Percentiles rank a stretch among this genome's conserved stretches.
Conservation (phyloP, 2,329 filamentous ascomycete species). For the Lojkania enalia region DNA sequence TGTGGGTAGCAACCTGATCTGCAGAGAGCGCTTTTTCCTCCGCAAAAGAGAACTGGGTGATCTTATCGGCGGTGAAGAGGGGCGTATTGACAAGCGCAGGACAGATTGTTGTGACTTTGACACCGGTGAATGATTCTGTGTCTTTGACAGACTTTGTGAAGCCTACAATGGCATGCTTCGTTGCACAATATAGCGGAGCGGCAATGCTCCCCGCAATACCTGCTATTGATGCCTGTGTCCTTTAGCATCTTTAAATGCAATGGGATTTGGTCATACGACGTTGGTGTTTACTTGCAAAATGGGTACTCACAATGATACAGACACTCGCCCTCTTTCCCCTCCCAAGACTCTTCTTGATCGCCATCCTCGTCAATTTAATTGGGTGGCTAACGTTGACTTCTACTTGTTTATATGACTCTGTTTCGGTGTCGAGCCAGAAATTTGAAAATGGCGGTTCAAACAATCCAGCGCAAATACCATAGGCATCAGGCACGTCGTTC, state of each 20-base stretch:
- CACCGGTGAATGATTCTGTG: conserved; percentile 31
- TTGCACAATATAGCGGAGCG: conserved; percentile 35
- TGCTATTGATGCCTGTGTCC: conserved; percentile 26
- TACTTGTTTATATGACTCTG: conserved; percentile 31
- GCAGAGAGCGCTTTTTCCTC: conserved; percentile 19
- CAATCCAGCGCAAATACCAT: conserved; percentile 36
- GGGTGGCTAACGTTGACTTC: conserved; percentile 37
- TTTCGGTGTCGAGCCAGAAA: conserved; percentile 37
- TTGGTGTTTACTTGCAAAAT: too few relatives aligned
- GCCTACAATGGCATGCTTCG: conserved; percentile 37
- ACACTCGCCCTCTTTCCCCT: conserved; percentile 33
- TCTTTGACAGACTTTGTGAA: conserved; percentile 34
- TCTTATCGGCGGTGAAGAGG: conserved; percentile 26
- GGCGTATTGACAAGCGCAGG: conserved; percentile 32
- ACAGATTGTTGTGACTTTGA: conserved; percentile 36
- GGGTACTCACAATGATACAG: conserved; percentile 34
- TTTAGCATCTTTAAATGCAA: too few relatives aligned
- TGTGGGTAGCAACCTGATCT: conserved; percentile 25
- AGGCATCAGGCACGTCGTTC: conserved; percentile 37
- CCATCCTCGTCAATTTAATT: conserved; percentile 35
- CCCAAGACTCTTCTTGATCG: conserved; percentile 30
- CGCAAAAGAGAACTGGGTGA: conserved; percentile 24
- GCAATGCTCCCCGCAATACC: conserved; percentile 30
- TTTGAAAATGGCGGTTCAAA: conserved; percentile 36
- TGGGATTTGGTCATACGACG: too few relatives aligned